Base-by-base conservation (phyloP, 345 rosid genomes). In the Citrus maxima region DNA sequence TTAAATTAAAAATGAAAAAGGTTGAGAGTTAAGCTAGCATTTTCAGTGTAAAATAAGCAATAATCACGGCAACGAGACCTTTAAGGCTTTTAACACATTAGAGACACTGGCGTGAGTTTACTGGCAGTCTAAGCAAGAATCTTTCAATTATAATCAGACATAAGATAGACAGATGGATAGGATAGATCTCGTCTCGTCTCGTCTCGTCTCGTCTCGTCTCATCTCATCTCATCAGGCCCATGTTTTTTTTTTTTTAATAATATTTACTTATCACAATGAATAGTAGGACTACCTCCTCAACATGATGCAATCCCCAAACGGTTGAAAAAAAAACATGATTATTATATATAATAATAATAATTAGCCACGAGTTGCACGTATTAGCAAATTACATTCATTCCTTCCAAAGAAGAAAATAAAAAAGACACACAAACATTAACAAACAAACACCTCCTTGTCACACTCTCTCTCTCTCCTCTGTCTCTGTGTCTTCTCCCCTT, bases 21-120 rank as follows among this genome's bases (percentile, higher is more conserved):
- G 22, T 40, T 7, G n/a, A 21, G 60, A 46, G 71, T 64, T 64
- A 75, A 63, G 46, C 61, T 75, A 46, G 42, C 78, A 64, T 75
- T 75, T 75, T 75, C 78, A 49, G 65, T 75, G 32, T 49, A 64
- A 22, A 27, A 25, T 9, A 63, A 46, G 49, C 78, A 75, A 75
- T 75, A 63, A 75, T 75, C 70, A 75, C 78, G 78, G 61, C 70
- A 28, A 28, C 0, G 8, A n/a, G 61, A 75, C 27, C 61, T 19
- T 24, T 12, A 46, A 3, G 51, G 51, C 51, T 12, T 42, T 46
- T 46, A 37, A 25, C 25, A 38, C 1, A 32, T 25, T 14, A 4
- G 34, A 0, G 77, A 74, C 67, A 38, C 34, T 14, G 38, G 30
- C 18, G 65, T 35, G 24, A 25, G 61, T 64, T 75, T 63, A 63